Evolutionary conservation across 768 basidiomycete genomes (phyloP).

Genomic region (Tulasnella sp.): DNA sequence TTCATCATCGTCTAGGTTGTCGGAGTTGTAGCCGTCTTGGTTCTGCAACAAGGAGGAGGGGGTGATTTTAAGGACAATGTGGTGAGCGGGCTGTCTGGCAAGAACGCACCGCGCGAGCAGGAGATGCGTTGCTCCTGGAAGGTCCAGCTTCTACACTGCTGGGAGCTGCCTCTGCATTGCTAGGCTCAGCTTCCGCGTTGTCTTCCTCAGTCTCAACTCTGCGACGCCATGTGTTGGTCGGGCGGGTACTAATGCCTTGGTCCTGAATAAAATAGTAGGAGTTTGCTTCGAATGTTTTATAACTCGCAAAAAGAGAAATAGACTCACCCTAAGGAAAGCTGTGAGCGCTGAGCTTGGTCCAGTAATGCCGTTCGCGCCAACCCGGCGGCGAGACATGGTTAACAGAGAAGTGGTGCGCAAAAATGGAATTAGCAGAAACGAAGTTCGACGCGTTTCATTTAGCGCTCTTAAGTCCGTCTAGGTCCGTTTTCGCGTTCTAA

Average conservation of each 20-base stretch:
- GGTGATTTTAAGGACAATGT: not conserved
- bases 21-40: slow-evolving; percentile 53
- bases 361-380: slow-evolving; percentile 49
- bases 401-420: not conserved
- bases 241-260: slow-evolving; percentile 40
- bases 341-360: slow-evolving; percentile 80
- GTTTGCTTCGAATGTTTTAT: not conserved
- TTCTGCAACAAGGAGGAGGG: not conserved
- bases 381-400: slow-evolving; percentile 13
- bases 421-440: not conserved
- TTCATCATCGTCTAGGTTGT: slow-evolving; percentile 48
- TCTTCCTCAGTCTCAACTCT: slow-evolving; percentile 2
- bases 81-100: slow-evolving; percentile 23
- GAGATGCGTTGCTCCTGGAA: slow-evolving; percentile 19
- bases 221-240: slow-evolving; percentile 24
- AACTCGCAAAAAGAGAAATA: not conserved
- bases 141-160: slow-evolving; percentile 13
- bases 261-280: slow-evolving; percentile 33
- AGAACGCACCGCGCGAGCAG: slow-evolving; percentile 11
- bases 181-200: slow-evolving; percentile 21
- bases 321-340: slow-evolving; percentile 61
- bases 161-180: slow-evolving; percentile 11
- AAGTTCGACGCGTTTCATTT: not conserved
- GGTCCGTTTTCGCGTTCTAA: not conserved
- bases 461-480: not conserved